Evolutionary conservation across 2,329 filamentous ascomycete species (phyloP), one percentile per base, ranked within the genome.

Genomic region (Trichoderma endophyticum): DNA sequence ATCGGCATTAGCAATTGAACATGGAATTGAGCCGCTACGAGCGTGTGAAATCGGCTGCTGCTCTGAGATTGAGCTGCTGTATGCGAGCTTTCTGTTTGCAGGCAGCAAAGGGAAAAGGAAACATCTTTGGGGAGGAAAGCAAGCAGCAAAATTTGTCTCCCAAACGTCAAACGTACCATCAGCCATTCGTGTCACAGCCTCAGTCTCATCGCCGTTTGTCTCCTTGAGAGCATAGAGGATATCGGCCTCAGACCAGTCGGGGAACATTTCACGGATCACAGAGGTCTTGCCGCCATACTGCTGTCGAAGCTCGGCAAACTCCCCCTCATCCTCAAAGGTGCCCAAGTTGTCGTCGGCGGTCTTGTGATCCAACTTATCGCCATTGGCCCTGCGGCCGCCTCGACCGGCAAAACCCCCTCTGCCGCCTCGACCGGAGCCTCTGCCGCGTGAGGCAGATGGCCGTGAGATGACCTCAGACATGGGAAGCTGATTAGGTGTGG

Each of bases 401-500:
- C 90, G 89, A 85, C 92, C 87, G 79, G 88, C 89, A 83, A 91
- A 92, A 77, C 91, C 92, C 82, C 91, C 91, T 85, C 92, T 89
- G 80, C 94, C 94, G 81, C 95, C 95, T 83, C 95, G 92, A 84
- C 91, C 89, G 82, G 94, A 92, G 86, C 93, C 94, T 89, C 96
- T 92, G 85, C 95, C 95, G 86, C 95, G 93, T 87, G 90, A 84
- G 85, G 93, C 90, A 83, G 91, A 88, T 82, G 92, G 89, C 88
- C 95, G 90, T 85, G 92, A 89, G 88, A 94, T 92, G 86, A 93
- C 90, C 89, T 98, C 95, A 89, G 96, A 97, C 96, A 98, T 98
- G 86, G 83, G 51, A 84, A 79, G 82, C 79, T 80, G 79, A 77
- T 82, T 82, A 78, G 77, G 82, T 80, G 80, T 83, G 79, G 82